phyloP scores from a whole-genome alignment of 768 basidiomycete genomes.

The Tylopilus rubrobrunneus region DNA sequence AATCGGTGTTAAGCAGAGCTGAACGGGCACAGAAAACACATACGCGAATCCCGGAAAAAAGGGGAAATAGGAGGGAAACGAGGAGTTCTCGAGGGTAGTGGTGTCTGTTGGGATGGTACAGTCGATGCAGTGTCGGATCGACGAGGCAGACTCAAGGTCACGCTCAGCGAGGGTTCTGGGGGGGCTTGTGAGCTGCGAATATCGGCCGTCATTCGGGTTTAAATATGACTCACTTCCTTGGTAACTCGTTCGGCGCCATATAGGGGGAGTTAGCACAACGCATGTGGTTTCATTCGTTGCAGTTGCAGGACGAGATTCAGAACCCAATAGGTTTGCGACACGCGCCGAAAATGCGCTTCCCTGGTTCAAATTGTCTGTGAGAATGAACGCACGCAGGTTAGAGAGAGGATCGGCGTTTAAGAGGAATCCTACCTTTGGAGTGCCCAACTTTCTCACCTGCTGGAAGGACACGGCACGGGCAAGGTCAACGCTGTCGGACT shows the following conservation, averaged over 20 bases:
- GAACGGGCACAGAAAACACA: background rate
- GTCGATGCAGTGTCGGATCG: background rate
- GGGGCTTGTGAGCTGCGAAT: background rate
- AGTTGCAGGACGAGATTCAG: background rate
- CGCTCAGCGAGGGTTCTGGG: conserved; percentile 6
- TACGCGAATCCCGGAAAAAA: background rate
- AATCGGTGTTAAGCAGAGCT: background rate
- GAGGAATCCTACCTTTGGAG: conserved; percentile 4
- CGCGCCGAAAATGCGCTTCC: background rate
- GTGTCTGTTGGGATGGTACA: background rate
- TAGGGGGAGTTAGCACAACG: background rate
- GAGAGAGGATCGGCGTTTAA: background rate
- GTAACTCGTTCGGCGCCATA: background rate
- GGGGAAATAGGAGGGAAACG: background rate
- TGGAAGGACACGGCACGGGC: too few species aligned
- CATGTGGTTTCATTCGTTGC: background rate
- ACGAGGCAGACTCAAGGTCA: background rate
- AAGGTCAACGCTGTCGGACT: too few species aligned
- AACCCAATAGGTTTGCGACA: background rate
- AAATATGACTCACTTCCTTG: conserved; percentile 9
- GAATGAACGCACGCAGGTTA: background rate
- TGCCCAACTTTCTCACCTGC: background rate
- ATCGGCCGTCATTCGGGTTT: too few species aligned
- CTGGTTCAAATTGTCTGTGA: background rate
- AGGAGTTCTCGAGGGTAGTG: too few species aligned